A percentile compares a stretch with the other conserved stretches of the same genome.
Conservation (phyloP, 495 filamentous ascomycete genomes). For the Penicillium cataractarum region DNA sequence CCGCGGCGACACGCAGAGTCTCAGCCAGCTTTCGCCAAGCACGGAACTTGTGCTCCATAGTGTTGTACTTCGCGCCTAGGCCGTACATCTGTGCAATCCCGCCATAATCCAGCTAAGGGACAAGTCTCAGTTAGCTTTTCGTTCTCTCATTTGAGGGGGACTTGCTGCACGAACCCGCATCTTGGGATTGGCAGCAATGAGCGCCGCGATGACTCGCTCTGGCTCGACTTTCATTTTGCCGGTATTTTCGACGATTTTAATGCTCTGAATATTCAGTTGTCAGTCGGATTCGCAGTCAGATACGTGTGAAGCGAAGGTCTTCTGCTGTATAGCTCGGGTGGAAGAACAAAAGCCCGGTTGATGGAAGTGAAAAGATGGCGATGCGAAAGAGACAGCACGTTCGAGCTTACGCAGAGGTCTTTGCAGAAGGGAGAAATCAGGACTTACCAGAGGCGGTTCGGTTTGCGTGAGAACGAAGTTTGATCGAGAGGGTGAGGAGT, state of each 20-base stretch:
- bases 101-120: background rate
- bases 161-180: background rate
- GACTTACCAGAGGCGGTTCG: no score
- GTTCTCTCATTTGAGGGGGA: background rate
- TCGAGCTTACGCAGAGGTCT: no score
- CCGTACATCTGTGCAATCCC: constrained; percentile 5
- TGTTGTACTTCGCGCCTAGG: background rate
- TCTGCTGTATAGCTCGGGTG: no score
- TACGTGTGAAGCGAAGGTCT: background rate
- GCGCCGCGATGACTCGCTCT: background rate
- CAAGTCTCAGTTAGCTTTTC: background rate
- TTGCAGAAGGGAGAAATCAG: no score
- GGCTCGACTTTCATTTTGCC: background rate
- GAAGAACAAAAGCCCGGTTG: no score
- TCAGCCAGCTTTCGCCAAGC: background rate
- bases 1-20: background rate
- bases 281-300: background rate
- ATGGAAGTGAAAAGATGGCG: no score
- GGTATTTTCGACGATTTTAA: background rate
- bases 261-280: background rate
- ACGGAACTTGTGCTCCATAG: constrained; percentile 7
- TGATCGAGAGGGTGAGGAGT: no score
- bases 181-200: constrained; percentile 2
- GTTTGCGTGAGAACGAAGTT: no score
- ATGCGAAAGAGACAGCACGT: no score